Evolutionary conservation across 176 grass and related monocot genomes (phyloP).

Genomic region (Thalia dealbata): DNA sequence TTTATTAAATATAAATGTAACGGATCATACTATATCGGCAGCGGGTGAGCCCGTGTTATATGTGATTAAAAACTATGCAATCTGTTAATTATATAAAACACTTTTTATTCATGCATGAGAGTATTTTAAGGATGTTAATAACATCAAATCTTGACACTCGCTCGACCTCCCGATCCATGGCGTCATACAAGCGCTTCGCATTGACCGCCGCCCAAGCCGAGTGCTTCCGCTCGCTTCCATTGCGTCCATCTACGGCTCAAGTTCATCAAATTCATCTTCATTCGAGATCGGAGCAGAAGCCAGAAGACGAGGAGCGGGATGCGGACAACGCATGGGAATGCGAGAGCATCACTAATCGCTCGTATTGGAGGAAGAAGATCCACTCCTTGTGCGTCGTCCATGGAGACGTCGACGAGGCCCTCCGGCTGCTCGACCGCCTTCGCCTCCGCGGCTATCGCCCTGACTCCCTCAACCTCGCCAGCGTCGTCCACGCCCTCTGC

Average conservation of each 20-base stretch:
- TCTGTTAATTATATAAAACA: too few species aligned
- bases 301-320: background rate
- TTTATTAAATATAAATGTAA: too few species aligned
- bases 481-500: constrained; percentile 38
- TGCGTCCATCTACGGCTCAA: background rate
- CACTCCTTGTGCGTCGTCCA: constrained; percentile 12
- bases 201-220: background rate
- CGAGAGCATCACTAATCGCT: constrained; percentile 8
- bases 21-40: too few species aligned
- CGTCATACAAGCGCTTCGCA: background rate
- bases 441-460: constrained; percentile 19
- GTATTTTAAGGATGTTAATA: too few species aligned
- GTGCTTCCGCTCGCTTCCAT: background rate
- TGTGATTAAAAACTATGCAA: too few species aligned
- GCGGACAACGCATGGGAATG: background rate
- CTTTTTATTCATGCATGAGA: too few species aligned
- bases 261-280: background rate
- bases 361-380: constrained; percentile 24
- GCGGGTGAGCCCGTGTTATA: too few species aligned
- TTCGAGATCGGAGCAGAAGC: background rate
- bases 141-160: too few species aligned
- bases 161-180: background rate
- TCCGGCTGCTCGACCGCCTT: constrained; percentile 22
- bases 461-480: constrained; percentile 14
- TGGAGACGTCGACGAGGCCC: constrained; percentile 19